A percentile compares a stretch with the other conserved stretches of the same genome.
These are phyloP conservation scores for Heterobasidion annosum DNA, from an alignment of 1,284 basidiomycete species.

Conservation along the genomic window DNA sequence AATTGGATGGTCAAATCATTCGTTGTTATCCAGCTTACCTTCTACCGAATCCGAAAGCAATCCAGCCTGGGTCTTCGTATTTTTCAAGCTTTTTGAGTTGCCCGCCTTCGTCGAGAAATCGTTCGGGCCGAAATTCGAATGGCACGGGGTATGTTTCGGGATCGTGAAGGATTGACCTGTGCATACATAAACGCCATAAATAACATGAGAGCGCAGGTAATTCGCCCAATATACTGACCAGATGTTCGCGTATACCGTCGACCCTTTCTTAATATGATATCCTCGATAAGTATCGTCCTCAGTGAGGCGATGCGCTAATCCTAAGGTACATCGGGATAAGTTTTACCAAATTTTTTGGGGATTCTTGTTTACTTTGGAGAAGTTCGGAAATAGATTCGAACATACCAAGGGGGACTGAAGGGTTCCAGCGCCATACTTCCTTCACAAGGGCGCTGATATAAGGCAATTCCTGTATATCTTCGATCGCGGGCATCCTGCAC, in stretches of 20 bases:
- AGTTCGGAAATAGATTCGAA: background rate
- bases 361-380: too few relatives aligned
- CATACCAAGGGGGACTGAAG: conserved; percentile 16
- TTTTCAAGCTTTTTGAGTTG: conserved; percentile 9
- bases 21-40: conserved; percentile 8
- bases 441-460: conserved; percentile 27
- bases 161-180: conserved; percentile 22
- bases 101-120: conserved; percentile 13
- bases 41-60: conserved; percentile 18
- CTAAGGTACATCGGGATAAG: conserved; percentile 1
- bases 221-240: conserved; percentile 14
- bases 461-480: conserved; percentile 20
- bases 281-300: conserved; percentile 14
- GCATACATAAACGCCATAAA: background rate
- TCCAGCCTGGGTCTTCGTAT: conserved; percentile 12
- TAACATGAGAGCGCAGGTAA: background rate
- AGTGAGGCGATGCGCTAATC: conserved; percentile 19
- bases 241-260: conserved; percentile 25
- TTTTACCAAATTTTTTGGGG: too few relatives aligned
- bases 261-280: conserved; percentile 15
- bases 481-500: conserved; percentile 21
- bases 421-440: conserved; percentile 26
- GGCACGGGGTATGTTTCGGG: conserved; percentile 16
- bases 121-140: conserved; percentile 15
- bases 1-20: too few relatives aligned